These are phyloP conservation scores for Apophysomyces variabilis DNA, from an alignment of 371 early-diverging fungal genomes.

Conservation along the genomic window DNA sequence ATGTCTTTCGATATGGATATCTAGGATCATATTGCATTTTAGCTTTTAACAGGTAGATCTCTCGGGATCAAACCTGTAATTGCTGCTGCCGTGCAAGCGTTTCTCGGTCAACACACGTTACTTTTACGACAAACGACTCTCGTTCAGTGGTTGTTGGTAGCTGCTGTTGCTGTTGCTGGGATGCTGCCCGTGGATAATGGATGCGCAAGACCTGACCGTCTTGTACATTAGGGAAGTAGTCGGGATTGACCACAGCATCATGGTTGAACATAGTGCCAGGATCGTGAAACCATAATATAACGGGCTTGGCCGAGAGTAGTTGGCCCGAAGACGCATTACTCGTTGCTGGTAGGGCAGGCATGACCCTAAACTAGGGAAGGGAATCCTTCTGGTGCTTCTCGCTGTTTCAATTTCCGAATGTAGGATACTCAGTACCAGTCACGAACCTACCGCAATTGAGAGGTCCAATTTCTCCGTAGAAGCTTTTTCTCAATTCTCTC, in stretches of 20 bases:
- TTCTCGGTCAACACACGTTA: constrained; percentile 54
- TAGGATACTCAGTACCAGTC: no score
- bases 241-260: constrained; percentile 86
- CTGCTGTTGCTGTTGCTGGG: constrained; percentile 28
- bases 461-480: no score
- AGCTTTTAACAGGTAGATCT: background rate
- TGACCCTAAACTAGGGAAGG: background rate
- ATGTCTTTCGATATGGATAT: constrained; percentile 51
- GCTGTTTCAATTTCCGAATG: no score
- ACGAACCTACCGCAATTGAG: no score
- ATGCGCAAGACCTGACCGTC: constrained; percentile 78
- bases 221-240: constrained; percentile 73
- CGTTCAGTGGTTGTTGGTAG: constrained; percentile 15
- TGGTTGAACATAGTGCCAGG: constrained; percentile 47
- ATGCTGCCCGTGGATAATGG: constrained; percentile 30
- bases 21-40: constrained; percentile 13
- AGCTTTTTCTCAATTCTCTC: no score
- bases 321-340: constrained; percentile 15
- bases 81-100: constrained; percentile 56
- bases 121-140: constrained; percentile 53
- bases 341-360: constrained; percentile 13
- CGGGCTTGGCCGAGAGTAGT: constrained; percentile 43
- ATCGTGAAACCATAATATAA: constrained; percentile 54
- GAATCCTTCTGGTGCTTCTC: background rate
- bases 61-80: constrained; percentile 45